Base-by-base conservation (phyloP, 192 early-diverging fungal genomes). In the Geranomyces variabilis region DNA sequence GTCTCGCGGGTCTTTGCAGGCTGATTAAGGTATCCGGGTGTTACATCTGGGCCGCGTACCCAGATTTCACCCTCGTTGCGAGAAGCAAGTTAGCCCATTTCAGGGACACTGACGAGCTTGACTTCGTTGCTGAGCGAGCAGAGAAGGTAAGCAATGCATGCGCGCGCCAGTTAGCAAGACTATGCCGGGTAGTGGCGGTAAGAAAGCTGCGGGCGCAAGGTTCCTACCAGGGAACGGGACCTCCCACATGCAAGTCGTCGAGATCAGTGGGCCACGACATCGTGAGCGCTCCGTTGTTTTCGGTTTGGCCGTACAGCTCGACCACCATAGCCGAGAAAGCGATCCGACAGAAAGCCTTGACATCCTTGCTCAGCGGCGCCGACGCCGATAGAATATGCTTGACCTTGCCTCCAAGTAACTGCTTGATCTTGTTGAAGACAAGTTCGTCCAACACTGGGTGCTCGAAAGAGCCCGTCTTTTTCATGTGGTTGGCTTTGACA, bases 21-120 rank as follows among this genome's bases (percentile, higher is more conserved):
- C 19, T 83, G 77, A 58, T 84, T 85, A 58, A 66, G 77, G 75
- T 93, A 93, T 55, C 91, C 93, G 1, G 45, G 51, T 58, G 94
- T 89, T 0, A 95, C 82, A 46, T 86, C 86, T 24, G 80, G 80
- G 41, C 96, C 96, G 53, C 93, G 86, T 13, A 92, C 79, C 73
- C 93, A 91, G 21, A 97, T 88, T 73, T 97, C 94, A 51, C 96
- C 96, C 30, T 92, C 87, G 71, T 81, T 78, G 74, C 96, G 94
- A 22, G 74, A 84, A 0, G 92, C 81, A 10, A 83, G 75, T 73
- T 97, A 97, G 57, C 87, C 82, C 83, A 99, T 91, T 21, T 95
- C 93, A 0, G 95, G 92, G 1, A 94, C 91, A 74, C 91, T 91
- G 0, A 93, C 86, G 59, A 98, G 81, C 81, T 97, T 98, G 73